A percentile compares a stretch with the other conserved stretches of the same genome.
These are phyloP conservation scores for Fonsecaea pedrosoi DNA, from an alignment of 2,329 filamentous ascomycete genomes.

Conservation along the genomic window DNA sequence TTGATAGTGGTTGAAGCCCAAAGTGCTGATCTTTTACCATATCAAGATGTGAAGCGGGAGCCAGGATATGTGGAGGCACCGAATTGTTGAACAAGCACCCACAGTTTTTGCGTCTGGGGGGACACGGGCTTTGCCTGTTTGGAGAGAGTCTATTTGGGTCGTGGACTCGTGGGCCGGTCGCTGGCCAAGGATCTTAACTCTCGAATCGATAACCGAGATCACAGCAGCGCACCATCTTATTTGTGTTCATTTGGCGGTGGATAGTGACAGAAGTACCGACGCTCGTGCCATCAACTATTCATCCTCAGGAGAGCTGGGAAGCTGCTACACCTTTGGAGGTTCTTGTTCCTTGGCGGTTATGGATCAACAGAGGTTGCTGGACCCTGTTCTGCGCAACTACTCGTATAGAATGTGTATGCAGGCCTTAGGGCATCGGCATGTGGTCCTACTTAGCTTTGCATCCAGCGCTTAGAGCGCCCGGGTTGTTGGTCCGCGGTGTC, in stretches of 20 bases:
- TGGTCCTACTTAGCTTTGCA: constrained; percentile 10
- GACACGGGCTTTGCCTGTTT: neutral
- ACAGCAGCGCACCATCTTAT: neutral
- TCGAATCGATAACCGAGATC: constrained; percentile 5
- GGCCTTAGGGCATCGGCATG: neutral
- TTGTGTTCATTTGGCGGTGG: neutral
- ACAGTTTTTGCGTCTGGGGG: neutral
- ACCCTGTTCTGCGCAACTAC: neutral
- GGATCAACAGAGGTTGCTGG: neutral
- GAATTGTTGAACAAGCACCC: neutral
- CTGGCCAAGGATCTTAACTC: neutral
- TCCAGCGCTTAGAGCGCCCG: neutral
- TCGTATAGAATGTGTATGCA: neutral
- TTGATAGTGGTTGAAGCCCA: constrained; percentile 1
- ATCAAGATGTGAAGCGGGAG: neutral
- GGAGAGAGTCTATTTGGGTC: neutral
- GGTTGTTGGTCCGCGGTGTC: neutral
- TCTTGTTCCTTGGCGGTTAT: neutral
- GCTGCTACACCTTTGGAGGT: neutral
- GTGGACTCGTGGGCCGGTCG: neutral
- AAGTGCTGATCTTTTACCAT: neutral
- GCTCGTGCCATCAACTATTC: neutral
- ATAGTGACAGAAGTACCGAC: neutral
- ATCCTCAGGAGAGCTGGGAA: neutral
- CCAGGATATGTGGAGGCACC: neutral